phyloP scores from a whole-genome alignment of 345 rosid species.

The Adansonia digitata region DNA sequence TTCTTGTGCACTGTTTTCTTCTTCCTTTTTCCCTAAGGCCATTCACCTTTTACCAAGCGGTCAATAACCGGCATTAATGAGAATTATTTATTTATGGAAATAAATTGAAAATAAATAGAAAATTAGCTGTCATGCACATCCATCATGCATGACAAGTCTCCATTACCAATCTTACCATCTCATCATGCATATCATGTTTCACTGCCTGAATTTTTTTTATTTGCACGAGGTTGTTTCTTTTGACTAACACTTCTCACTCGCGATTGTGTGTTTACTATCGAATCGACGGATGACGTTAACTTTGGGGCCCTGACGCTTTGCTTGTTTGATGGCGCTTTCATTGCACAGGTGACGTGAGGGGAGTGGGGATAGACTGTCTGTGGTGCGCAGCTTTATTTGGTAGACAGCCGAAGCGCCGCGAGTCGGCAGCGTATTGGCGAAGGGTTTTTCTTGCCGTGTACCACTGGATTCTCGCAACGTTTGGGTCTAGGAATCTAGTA shows the following conservation, averaged over 20 bases:
- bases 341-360: neutral
- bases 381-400: neutral
- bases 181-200: slow-evolving; percentile 36
- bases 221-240: neutral
- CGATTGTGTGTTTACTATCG: neutral
- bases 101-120: neutral
- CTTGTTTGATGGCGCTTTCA: neutral
- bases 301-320: neutral
- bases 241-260: neutral
- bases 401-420: slow-evolving; percentile 12
- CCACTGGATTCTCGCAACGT: neutral
- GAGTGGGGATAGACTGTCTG: neutral
- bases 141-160: slow-evolving; percentile 39
- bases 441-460: neutral
- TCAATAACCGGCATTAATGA: slow-evolving; percentile 22
- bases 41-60: slow-evolving; percentile 30
- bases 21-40: slow-evolving; percentile 2
- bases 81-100: neutral
- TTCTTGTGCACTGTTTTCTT: neutral
- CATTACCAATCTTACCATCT: slow-evolving; percentile 17
- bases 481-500: neutral
- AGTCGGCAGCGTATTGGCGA: slow-evolving; percentile 4
- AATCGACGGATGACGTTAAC: neutral
- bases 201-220: neutral
- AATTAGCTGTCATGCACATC: slow-evolving; percentile 33